phyloP scores from a whole-genome alignment of 305 asterid genomes.

The Lippia alba region DNA sequence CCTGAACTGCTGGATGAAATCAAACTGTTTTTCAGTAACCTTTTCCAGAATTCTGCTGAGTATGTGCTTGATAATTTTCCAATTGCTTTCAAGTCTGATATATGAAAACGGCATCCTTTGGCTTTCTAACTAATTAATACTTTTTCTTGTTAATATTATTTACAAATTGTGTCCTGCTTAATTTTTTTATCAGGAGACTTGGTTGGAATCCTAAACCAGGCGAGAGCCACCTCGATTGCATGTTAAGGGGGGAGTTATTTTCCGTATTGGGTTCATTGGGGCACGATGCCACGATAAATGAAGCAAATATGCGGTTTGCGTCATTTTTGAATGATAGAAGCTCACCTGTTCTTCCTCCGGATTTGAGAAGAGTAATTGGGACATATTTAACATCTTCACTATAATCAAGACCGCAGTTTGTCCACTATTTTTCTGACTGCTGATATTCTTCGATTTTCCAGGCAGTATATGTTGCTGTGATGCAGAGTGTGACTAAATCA shows the following conservation, averaged over 20 bases:
- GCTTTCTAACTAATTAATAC: background rate
- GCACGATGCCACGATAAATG: slow-evolving; percentile 69
- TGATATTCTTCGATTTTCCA: slow-evolving; percentile 44
- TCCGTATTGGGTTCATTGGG: slow-evolving; percentile 75
- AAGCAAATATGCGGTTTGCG: slow-evolving; percentile 82
- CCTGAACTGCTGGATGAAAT: slow-evolving; percentile 68
- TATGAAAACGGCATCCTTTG: background rate
- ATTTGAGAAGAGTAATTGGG: slow-evolving; percentile 78
- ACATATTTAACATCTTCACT: slow-evolving; percentile 19
- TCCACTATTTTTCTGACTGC: slow-evolving; percentile 31
- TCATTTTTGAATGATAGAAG: slow-evolving; percentile 76
- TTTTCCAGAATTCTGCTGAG: slow-evolving; percentile 91
- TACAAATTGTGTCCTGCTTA: slow-evolving; percentile 20
- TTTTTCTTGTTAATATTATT: slow-evolving; percentile 1
- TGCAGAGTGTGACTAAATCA: slow-evolving; percentile 65
- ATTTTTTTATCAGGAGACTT: slow-evolving; percentile 72
- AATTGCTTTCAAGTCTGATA: slow-evolving; percentile 9
- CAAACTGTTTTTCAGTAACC: slow-evolving; percentile 76
- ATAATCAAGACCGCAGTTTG: slow-evolving; percentile 13
- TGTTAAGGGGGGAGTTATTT: slow-evolving; percentile 94
- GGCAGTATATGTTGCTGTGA: slow-evolving; percentile 88
- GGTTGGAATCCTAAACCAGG: slow-evolving; percentile 98
- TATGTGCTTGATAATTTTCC: slow-evolving; percentile 42
- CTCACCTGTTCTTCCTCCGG: slow-evolving; percentile 82
- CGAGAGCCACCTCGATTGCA: slow-evolving; percentile 93